Base-by-base conservation (phyloP, 2,329 filamentous ascomycete genomes). In the Nothophoma quercina region DNA sequence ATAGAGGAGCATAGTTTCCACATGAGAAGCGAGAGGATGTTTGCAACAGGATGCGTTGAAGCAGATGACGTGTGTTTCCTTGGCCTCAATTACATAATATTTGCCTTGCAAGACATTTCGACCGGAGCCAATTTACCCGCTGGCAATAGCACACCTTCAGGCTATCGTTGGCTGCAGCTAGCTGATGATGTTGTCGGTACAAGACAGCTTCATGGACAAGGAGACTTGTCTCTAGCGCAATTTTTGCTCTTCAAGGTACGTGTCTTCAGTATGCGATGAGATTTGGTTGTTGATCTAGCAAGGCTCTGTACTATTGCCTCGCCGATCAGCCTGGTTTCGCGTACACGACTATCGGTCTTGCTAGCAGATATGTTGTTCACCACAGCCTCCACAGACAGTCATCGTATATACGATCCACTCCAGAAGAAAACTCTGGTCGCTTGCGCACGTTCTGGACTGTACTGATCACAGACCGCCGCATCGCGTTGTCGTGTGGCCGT, bases 401-500 rank as follows among this genome's bases (percentile, higher is more conserved):
- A 2, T 62, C 59, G 4, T 64, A 61, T 59, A 6, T 42, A n/a
- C 42, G 58, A 30, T 21, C 59, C 32, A 41, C 54, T 23, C 13
- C 33, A 12, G 61, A 33, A 52, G 56, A 66, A 18, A 51, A 55
- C 8, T 65, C 67, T 34, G 58, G 63, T 54, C 64, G 62, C 7
- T 51, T 67, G 28, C 63, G 61, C 33, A 57, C 67, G 0, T 71
- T 73, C 41, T 73, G 70, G 69, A 65, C 60, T 5, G 38, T 69
- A 1, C 62, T 65, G 19, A 56, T 67, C 13, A 30, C 58, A 9
- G 70, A 73, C 38, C 65, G 64, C 15, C 60, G 61, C 7, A 69
- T 72, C 30, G 65, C 69, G 0, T 42, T 70, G 10, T 65, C 68
- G 10, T 73, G 68, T 40, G 62, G 64, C 15, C 62, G 69, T 15